phyloP scores from a whole-genome alignment of 2,329 filamentous ascomycete species.

The Amauroascus verrucosus region DNA sequence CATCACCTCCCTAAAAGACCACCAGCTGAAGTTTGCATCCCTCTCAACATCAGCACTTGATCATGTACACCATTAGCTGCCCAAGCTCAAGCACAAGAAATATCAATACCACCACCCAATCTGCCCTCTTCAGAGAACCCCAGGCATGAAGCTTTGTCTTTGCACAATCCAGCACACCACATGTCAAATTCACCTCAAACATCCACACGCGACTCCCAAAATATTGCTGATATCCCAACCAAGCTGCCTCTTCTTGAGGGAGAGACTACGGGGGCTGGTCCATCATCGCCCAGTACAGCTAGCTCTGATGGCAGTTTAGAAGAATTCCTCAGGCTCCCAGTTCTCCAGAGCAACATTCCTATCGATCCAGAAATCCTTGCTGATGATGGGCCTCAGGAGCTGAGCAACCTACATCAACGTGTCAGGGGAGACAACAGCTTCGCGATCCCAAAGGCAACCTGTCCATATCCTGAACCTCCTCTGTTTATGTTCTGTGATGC shows the following conservation, averaged over 20 bases:
- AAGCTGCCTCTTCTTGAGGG: neutral
- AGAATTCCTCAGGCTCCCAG: neutral
- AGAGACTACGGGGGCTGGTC: neutral
- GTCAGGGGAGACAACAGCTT: neutral
- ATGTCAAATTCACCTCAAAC: neutral
- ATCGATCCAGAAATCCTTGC: neutral
- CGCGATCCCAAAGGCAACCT: neutral
- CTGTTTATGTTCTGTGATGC: conserved; percentile 2
- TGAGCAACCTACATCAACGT: neutral
- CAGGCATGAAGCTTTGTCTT: neutral
- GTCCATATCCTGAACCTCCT: conserved; percentile 6
- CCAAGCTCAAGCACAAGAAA: neutral
- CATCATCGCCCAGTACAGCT: neutral
- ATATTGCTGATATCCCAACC: neutral
- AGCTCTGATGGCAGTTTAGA: neutral
- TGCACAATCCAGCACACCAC: neutral
- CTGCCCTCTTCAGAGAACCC: neutral
- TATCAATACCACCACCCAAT: neutral
- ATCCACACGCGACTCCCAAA: neutral
- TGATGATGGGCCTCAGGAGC: neutral
- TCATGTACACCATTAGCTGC: neutral
- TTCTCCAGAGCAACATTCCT: neutral
- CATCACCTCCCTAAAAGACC: neutral
- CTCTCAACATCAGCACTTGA: neutral
- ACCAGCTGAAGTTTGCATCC: neutral